Conservation (phyloP, 2,329 filamentous ascomycete genomes). For the Paecilomyces formosus region DNA sequence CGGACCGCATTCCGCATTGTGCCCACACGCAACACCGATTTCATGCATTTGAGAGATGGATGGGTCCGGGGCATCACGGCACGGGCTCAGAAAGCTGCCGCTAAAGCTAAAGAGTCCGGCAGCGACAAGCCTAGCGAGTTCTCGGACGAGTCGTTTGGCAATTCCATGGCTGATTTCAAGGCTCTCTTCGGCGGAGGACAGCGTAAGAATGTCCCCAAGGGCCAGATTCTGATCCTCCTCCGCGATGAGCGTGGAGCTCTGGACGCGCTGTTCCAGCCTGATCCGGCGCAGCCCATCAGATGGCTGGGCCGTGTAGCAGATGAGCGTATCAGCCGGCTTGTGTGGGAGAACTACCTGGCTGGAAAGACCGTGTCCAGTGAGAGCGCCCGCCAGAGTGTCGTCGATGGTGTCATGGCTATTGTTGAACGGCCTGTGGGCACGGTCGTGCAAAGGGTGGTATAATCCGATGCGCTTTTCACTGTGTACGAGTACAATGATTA, state of each 20-base stretch:
- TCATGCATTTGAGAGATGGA: constrained; percentile 83
- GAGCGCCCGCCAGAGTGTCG: constrained; percentile 68
- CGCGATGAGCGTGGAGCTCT: constrained; percentile 60
- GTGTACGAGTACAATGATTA: not conserved
- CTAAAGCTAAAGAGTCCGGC: constrained; percentile 33
- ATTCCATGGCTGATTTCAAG: constrained; percentile 70
- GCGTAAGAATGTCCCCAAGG: constrained; percentile 64
- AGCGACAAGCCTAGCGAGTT: constrained; percentile 34
- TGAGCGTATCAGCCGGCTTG: constrained; percentile 67
- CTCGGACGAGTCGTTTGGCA: constrained; percentile 68
- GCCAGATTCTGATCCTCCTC: constrained; percentile 65
- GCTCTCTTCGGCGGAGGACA: constrained; percentile 68
- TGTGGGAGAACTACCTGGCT: constrained; percentile 87
- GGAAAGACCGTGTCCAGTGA: constrained; percentile 85
- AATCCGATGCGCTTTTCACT: too few species aligned
- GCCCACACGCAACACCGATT: constrained; percentile 90
- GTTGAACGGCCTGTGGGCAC: constrained; percentile 83
- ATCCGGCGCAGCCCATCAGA: constrained; percentile 40
- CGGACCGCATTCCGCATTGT: constrained; percentile 75
- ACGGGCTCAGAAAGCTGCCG: constrained; percentile 53
- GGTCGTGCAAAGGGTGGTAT: constrained; percentile 66
- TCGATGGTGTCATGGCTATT: constrained; percentile 80
- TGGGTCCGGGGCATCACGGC: constrained; percentile 80
- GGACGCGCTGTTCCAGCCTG: constrained; percentile 57
- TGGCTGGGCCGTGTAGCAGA: constrained; percentile 67